Evolutionary conservation across 306 rosid genomes (phyloP), one percentile per base, ranked within the genome.

Genomic region (Cicer yamashitae): DNA sequence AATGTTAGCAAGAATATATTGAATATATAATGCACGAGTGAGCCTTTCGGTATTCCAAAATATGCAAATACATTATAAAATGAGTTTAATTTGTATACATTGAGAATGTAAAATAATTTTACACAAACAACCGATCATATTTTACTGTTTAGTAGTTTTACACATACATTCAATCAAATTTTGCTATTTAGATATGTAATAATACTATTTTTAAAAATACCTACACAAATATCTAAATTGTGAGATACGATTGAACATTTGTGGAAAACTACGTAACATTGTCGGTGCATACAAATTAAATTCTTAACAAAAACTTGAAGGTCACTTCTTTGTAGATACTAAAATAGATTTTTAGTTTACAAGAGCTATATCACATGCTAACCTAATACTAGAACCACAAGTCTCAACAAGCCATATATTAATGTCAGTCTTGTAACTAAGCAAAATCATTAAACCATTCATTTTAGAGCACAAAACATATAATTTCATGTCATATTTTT

Each of bases 271-370:
- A 48, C n/a, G 13, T 7, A 12, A 48, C 53, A 48, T 48, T 13
- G 0, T 12, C 1, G 0, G 1, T 48, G 17, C 17, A 48, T 48
- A 48, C 53, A 13, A 13, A 48, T 48, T 0, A 48, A 48, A 48
- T 30, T 30, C 54, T 48, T 6, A 48, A 13, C 18, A 48, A 48
- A 77, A 44, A 72, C 17, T 63, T 48, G 65, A 79, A 71, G 45
- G 68, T 67, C 67, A 41, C 62, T 72, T 82, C 81, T 63, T 51
- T 72, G 43, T 7, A 54, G 57, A 76, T 67, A 51, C 9, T 48
- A 34, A 59, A 79, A 54, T 70, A 44, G 34, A 70, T 70, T 59
- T 59, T 7, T 37, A 71, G 73, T 45, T 43, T 34, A 47, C 17
- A 12, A 7, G 40, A 74, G 70, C 54, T 52, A 6, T 20, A 47